A percentile compares a stretch with the other conserved stretches of the same genome.
These are phyloP conservation scores for Gentiana macrophylla DNA, from an alignment of 257 asterid species.

Conservation along the genomic window DNA sequence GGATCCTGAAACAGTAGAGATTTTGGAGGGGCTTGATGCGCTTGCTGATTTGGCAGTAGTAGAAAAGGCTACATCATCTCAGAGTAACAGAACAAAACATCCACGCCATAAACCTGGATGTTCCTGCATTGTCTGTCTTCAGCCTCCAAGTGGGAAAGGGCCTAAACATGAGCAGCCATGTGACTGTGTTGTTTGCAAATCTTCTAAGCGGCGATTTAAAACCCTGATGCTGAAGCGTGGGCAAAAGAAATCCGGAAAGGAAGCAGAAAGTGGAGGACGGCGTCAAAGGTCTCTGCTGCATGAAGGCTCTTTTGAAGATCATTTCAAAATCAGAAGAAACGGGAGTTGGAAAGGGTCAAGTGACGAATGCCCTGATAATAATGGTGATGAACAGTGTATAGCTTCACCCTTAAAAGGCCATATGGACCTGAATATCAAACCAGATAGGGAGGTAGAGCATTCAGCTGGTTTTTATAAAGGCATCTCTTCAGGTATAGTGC, in stretches of 20 bases:
- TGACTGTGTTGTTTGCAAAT: slow-evolving; percentile 50
- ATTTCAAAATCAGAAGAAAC: slow-evolving; percentile 7
- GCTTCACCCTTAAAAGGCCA: slow-evolving; percentile 49
- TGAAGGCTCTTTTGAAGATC: slow-evolving; percentile 19
- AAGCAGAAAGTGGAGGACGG: slow-evolving; percentile 21
- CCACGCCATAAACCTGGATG: slow-evolving; percentile 77
- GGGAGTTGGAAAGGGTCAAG: slow-evolving; percentile 12
- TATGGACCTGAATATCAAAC: slow-evolving; percentile 85
- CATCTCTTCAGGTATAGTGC: slow-evolving; percentile 11
- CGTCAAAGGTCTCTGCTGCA: slow-evolving; percentile 19
- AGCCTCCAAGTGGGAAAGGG: slow-evolving; percentile 72
- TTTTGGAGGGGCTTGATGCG: slow-evolving; percentile 62
- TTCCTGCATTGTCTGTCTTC: slow-evolving; percentile 73
- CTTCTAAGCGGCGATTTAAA: slow-evolving; percentile 44
- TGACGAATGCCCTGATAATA: slow-evolving; percentile 21
- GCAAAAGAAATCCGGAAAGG: slow-evolving; percentile 42
- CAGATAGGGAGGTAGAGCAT: slow-evolving; percentile 65
- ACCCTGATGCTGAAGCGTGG: slow-evolving; percentile 56
- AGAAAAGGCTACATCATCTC: slow-evolving; percentile 42
- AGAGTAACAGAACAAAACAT: slow-evolving; percentile 41
- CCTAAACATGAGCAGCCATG: slow-evolving; percentile 60
- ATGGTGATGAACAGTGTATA: slow-evolving; percentile 15
- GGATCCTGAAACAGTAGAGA: slow-evolving; percentile 25
- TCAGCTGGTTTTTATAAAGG: slow-evolving; percentile 36
- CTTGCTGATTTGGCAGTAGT: slow-evolving; percentile 57